Evolutionary conservation across 2,329 filamentous ascomycete genomes (phyloP).

Genomic region (Colletotrichum cordylinicola): DNA sequence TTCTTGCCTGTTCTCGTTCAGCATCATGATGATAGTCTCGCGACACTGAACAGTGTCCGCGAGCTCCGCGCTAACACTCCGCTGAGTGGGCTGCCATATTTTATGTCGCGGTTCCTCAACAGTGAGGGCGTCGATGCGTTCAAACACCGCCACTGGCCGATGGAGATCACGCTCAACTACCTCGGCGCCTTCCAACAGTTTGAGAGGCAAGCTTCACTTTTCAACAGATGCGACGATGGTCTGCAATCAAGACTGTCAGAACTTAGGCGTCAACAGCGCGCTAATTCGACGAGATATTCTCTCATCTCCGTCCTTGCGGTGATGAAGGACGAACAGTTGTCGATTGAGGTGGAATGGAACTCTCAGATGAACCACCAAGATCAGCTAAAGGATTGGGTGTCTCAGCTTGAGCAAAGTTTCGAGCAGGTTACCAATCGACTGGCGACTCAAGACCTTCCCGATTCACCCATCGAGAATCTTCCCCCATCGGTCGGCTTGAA

Average conservation of each 20-base stretch:
- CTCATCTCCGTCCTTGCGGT: neutral
- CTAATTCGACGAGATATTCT: neutral
- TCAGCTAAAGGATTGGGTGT: neutral
- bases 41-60: neutral
- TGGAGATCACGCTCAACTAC: slow-evolving; percentile 33
- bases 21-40: neutral
- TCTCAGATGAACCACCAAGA: slow-evolving; percentile 4
- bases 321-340: neutral
- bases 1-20: slow-evolving; percentile 36
- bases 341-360: slow-evolving; percentile 3
- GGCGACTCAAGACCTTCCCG: neutral
- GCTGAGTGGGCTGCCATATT: neutral
- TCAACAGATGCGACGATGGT: slow-evolving; percentile 20
- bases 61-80: neutral
- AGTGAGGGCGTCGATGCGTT: neutral
- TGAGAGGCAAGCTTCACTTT: slow-evolving; percentile 29
- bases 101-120: slow-evolving; percentile 5
- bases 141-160: slow-evolving; percentile 22
- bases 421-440: neutral
- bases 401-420: neutral
- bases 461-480: neutral
- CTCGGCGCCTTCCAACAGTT: slow-evolving; percentile 34
- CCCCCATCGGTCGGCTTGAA: neutral
- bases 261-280: neutral
- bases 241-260: neutral